Base-by-base conservation (phyloP, 2,329 filamentous ascomycete genomes). In the Dothistroma pini region DNA sequence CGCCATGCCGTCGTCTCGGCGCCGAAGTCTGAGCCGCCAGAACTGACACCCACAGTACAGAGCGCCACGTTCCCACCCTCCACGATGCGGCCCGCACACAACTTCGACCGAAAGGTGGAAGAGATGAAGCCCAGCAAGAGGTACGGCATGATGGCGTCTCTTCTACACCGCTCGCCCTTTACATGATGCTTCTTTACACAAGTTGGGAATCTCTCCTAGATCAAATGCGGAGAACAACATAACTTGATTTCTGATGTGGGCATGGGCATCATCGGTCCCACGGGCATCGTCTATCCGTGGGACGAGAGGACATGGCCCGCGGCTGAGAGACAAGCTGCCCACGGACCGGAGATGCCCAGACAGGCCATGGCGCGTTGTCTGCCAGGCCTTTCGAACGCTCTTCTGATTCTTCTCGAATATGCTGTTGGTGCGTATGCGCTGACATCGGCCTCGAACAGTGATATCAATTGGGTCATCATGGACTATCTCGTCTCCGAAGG, bases 191-290 rank as follows among this genome's bases (percentile, higher is more conserved):
- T 83, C 79, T 53, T 80, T 80, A 83, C 88, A 90, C 88, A 96
- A 96, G 85, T 86, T 99, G 95, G 95, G 95, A 99, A 99, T 99
- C 95, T 99, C 96, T 99, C 95, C 89, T 91, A 97, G 68, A 90
- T 84, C 78, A 81, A 78, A 84, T 99, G 95, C 90, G 89, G 95
- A 99, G 87, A 91, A 87, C 77, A 82, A 76, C 62, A 88, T 90
- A 87, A 90, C 86, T 89, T 89, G 86, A 79, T 84, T 83, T 87
- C 86, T 88, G 86, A 89, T 59, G 12, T 16, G 21, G n/a, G 44
- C 29, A 59, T 60, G 60, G 60, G 44, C 56, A 49, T 29, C 21
- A 12, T 29, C 10, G 21, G 29, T 31, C 2, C 25, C n/a, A n/a
- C n/a, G n/a, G n/a, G n/a, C n/a, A n/a, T n/a, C n/a, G n/a, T n/a